Base-by-base conservation (phyloP, 2,329 filamentous ascomycete genomes). In the Phaeosphaeriaceae sp. region DNA sequence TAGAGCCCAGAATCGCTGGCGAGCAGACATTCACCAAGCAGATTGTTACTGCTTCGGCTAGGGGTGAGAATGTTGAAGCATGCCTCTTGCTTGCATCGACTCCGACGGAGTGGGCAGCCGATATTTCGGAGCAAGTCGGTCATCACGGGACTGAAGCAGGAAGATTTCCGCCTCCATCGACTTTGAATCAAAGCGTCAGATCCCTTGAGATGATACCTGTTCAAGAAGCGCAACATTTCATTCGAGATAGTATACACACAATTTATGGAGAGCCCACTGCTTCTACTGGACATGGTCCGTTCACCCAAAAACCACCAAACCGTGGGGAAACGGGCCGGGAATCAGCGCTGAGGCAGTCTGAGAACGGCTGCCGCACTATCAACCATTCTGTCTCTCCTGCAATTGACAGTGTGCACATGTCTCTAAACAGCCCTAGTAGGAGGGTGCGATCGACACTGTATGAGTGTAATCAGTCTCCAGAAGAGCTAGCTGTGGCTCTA, bases 371-470 rank as follows among this genome's bases (percentile, higher is more conserved):
- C 36, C 57, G 52, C 38, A 58, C 58, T 15, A 50, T 48, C 26
- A 55, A 48, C 46, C 38, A 50, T 20, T 62, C 63, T 18, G 48
- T 54, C 42, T 63, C 68, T 30, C 60, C 67, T 36, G 49, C 56
- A 15, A 44, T 54, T 13, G 54, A 55, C 45, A 55, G 53, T 18
- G 49, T 52, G 42, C 62, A 61, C 16, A 46, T 37, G 9, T 68
- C 70, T 12, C 59, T 62, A 8, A 50, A 56, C 9, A 70, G 65
- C 47, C 61, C 67, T 73, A 83, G 85, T 63, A 81, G 81, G 58
- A 73, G 80, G 50, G 92, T 91, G 72, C 83, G 89, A 52, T 90
- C 89, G 8, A 23, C 8, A 23, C 21, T 23, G 8, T 23, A 23
- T 23, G 8, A 23, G 21, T 23, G 8, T 23, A 23, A 23, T 23